phyloP scores from a whole-genome alignment of 345 rosid genomes.

The Linum usitatissimum region DNA sequence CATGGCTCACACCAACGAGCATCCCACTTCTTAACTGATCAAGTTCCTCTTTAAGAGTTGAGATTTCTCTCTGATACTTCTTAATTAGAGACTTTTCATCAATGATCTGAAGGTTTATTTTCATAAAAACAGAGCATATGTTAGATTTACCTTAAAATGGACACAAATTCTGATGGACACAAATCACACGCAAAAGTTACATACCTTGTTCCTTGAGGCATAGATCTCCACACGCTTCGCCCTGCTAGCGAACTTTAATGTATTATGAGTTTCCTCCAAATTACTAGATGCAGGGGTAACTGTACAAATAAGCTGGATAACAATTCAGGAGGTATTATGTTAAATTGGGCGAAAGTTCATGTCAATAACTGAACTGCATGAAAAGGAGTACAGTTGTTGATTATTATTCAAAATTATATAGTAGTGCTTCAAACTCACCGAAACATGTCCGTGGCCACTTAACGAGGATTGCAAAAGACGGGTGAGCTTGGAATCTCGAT shows the following conservation, averaged over 20 bases:
- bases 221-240: constrained; percentile 93
- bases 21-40: constrained; percentile 78
- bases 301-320: constrained; percentile 85
- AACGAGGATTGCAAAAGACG: constrained; percentile 97
- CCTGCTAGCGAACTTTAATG: constrained; percentile 96
- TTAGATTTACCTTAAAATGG: constrained; percentile 7
- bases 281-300: constrained; percentile 98
- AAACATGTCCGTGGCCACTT: constrained; percentile 97
- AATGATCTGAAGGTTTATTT: constrained; percentile 51
- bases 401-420: neutral
- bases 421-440: constrained; percentile 46
- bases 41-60: constrained; percentile 81
- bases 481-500: constrained; percentile 95
- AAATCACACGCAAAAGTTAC: constrained; percentile 7
- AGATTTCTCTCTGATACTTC: constrained; percentile 94
- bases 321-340: constrained; percentile 11
- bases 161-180: neutral
- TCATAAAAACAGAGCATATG: constrained; percentile 16
- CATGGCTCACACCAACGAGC: constrained; percentile 84
- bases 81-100: constrained; percentile 97
- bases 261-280: constrained; percentile 96
- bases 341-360: neutral
- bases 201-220: constrained; percentile 95
- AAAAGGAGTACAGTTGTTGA: neutral
- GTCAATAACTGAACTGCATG: neutral